These are phyloP conservation scores for Nemophila menziesii DNA, from an alignment of 257 asterid genomes.

Conservation along the genomic window DNA sequence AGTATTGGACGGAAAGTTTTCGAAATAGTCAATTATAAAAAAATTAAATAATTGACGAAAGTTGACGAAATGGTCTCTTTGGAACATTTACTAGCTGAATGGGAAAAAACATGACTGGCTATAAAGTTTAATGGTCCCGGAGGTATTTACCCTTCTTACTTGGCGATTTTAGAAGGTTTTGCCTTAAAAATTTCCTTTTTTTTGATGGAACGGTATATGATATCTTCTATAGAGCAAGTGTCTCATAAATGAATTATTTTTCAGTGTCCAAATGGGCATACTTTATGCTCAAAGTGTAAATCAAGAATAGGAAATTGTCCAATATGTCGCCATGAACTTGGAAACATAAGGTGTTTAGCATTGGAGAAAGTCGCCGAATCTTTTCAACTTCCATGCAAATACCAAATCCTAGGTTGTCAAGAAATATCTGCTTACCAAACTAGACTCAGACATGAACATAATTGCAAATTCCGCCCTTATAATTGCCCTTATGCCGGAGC, in stretches of 20 bases:
- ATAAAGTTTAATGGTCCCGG: too few species aligned
- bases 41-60: too few species aligned
- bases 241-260: conserved; percentile 2
- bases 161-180: too few species aligned
- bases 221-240: not conserved
- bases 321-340: conserved; percentile 34
- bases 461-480: conserved; percentile 25
- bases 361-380: conserved; percentile 36
- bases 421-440: conserved; percentile 25
- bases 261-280: conserved; percentile 33
- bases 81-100: too few species aligned
- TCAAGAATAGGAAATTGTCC: conserved; percentile 24
- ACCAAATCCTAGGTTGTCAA: conserved; percentile 27
- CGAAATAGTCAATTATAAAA: too few species aligned
- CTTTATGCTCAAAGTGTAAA: conserved; percentile 24
- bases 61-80: too few species aligned
- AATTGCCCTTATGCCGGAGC: conserved; percentile 38
- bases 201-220: not conserved
- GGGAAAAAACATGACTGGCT: too few species aligned
- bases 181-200: not conserved
- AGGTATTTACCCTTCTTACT: too few species aligned
- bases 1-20: too few species aligned
- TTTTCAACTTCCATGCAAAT: conserved; percentile 29
- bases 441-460: conserved; percentile 28
- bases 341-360: conserved; percentile 38